Evolutionary conservation across 2,329 filamentous ascomycete genomes (phyloP).

Genomic region (Penicillium sp.): DNA sequence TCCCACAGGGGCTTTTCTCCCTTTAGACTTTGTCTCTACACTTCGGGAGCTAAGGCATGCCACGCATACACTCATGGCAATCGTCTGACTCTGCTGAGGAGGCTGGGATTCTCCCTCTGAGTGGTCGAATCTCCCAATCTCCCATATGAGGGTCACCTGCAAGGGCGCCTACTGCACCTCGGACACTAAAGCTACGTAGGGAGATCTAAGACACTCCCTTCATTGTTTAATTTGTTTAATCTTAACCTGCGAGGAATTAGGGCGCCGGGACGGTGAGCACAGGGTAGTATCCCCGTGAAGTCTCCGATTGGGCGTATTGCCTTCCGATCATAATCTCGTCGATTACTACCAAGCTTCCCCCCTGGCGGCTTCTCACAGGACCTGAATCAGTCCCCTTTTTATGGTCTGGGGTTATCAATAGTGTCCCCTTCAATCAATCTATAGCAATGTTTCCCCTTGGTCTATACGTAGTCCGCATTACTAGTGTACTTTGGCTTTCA

Average conservation of each 20-base stretch:
- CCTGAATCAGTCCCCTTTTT: background rate
- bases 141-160: constrained; percentile 7
- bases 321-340: background rate
- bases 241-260: constrained; percentile 12
- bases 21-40: background rate
- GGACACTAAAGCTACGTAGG: constrained; percentile 1
- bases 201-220: constrained; percentile 10
- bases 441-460: background rate
- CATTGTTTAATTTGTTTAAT: constrained; percentile 18
- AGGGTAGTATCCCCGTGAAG: background rate
- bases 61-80: background rate
- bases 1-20: constrained; percentile 1
- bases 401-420: background rate
- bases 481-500: background rate
- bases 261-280: constrained; percentile 4
- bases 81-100: background rate
- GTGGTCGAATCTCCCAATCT: background rate
- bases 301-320: constrained; percentile 1
- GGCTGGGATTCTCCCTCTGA: background rate
- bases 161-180: constrained; percentile 12
- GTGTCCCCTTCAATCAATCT: background rate
- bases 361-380: background rate
- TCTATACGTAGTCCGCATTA: background rate
- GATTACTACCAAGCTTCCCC: background rate
- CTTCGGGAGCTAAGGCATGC: constrained; percentile 14